Conservation (phyloP, 2,329 filamentous ascomycete genomes). For the Rutstroemia sp. region DNA sequence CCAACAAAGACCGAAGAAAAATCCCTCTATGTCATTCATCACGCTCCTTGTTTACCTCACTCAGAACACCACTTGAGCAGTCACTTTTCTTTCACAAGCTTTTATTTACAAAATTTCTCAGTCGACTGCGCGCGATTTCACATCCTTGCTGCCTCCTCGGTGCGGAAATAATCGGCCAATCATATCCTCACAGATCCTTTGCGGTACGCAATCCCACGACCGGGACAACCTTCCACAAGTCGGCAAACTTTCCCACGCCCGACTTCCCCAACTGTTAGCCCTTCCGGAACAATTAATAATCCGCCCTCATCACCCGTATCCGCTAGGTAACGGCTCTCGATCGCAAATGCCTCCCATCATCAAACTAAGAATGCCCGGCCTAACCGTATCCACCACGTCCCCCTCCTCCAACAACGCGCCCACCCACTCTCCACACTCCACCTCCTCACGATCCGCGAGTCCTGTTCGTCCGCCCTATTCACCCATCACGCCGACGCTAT, state of each 20-base stretch:
- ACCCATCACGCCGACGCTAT: slow-evolving; percentile 26
- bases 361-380: slow-evolving; percentile 7
- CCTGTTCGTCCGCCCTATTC: slow-evolving; percentile 26
- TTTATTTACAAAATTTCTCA: too few relatives aligned
- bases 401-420: not conserved
- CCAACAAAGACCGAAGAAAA: not conserved
- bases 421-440: not conserved
- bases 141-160: too few relatives aligned
- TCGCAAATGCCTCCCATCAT: slow-evolving; percentile 7
- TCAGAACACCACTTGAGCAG: too few relatives aligned
- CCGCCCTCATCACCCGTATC: not conserved
- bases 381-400: not conserved
- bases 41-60: not conserved
- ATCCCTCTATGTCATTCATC: not conserved
- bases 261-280: not conserved
- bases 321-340: not conserved
- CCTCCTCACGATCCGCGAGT: slow-evolving; percentile 20
- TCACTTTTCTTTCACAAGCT: too few relatives aligned
- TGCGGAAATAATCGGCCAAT: too few relatives aligned
- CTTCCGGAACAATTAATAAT: not conserved
- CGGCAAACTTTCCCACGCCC: too few relatives aligned
- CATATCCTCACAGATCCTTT: too few relatives aligned
- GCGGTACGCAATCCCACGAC: too few relatives aligned
- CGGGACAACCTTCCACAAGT: too few relatives aligned
- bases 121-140: too few relatives aligned